phyloP scores from a whole-genome alignment of 805 yeast species.

The Metschnikowia colocasiae region DNA sequence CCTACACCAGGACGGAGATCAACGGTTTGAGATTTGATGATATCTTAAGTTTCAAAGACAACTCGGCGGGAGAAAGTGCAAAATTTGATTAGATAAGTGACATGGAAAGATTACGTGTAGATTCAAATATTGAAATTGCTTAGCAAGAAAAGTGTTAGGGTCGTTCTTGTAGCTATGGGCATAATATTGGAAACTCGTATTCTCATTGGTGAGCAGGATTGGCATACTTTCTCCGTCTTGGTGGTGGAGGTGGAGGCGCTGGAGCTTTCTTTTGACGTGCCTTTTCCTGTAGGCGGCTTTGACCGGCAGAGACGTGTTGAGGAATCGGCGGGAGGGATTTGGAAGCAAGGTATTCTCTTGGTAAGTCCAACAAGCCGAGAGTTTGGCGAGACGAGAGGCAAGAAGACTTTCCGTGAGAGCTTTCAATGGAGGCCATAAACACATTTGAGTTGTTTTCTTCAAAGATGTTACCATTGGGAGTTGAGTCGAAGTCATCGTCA shows the following conservation, averaged over 20 bases:
- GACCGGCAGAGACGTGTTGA: constrained; percentile 4
- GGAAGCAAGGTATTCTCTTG: constrained; percentile 28
- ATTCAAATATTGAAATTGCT: no score
- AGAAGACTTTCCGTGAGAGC: not conserved
- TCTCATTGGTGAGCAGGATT: not conserved
- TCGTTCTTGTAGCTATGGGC: not conserved
- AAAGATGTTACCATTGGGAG: constrained; percentile 3
- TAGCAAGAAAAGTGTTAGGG: not conserved
- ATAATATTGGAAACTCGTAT: not conserved
- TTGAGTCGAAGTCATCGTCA: not conserved
- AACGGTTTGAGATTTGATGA: constrained; percentile 68
- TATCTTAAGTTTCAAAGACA: constrained; percentile 63
- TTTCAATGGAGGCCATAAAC: constrained; percentile 15
- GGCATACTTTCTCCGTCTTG: constrained; percentile 11
- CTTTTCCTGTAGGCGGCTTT: constrained; percentile 20
- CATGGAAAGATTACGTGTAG: not conserved
- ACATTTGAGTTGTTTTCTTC: constrained; percentile 30
- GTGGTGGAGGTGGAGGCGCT: constrained; percentile 36
- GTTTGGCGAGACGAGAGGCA: constrained; percentile 7
- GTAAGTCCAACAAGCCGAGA: constrained; percentile 28
- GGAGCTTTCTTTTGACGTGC: constrained; percentile 36
- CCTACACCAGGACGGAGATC: constrained; percentile 43
- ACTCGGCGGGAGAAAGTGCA: not conserved
- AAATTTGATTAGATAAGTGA: not conserved
- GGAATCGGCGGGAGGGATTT: constrained; percentile 22